Conservation (phyloP, 2,329 filamentous ascomycete species). For the Calonectria pauciramosa region DNA sequence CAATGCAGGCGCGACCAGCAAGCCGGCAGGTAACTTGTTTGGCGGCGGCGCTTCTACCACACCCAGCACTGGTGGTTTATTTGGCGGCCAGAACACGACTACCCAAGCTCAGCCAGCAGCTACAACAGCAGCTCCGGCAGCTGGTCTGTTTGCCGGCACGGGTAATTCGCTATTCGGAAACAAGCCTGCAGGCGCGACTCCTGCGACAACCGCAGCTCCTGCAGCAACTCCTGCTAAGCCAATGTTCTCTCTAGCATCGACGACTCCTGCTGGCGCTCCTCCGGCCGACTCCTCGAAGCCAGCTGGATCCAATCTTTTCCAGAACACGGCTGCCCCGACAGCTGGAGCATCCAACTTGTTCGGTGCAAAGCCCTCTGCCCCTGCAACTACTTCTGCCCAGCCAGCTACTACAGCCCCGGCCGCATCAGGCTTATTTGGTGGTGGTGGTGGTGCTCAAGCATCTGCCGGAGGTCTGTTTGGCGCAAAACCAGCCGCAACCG, state of each 20-base stretch:
- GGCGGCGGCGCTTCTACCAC: slow-evolving; percentile 45
- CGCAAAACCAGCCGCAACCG: slow-evolving; percentile 45
- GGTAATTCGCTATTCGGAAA: slow-evolving; percentile 41
- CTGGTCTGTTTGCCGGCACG: slow-evolving; percentile 48
- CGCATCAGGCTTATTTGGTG: slow-evolving; percentile 51
- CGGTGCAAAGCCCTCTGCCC: slow-evolving; percentile 45
- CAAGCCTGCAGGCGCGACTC: slow-evolving; percentile 37
- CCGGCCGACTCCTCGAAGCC: slow-evolving; percentile 55
- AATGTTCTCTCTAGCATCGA: slow-evolving; percentile 62
- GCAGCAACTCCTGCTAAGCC: slow-evolving; percentile 61
- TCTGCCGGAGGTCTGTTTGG: slow-evolving; percentile 51
- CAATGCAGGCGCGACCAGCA: slow-evolving; percentile 34
- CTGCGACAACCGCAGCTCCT: slow-evolving; percentile 44
- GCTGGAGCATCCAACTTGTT: slow-evolving; percentile 47
- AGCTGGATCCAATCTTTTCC: slow-evolving; percentile 40
- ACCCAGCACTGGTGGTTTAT: slow-evolving; percentile 39
- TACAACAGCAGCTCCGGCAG: slow-evolving; percentile 43
- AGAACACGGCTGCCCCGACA: slow-evolving; percentile 37
- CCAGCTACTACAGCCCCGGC: slow-evolving; percentile 28
- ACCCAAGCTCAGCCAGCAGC: slow-evolving; percentile 40
- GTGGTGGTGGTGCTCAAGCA: slow-evolving; percentile 49
- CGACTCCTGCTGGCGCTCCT: slow-evolving; percentile 69
- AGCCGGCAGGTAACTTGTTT: slow-evolving; percentile 44
- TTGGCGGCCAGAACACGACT: slow-evolving; percentile 45
- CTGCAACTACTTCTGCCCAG: slow-evolving; percentile 24